phyloP scores from a whole-genome alignment of 2,329 filamentous ascomycete genomes.

The Huntiella bhutanensis region DNA sequence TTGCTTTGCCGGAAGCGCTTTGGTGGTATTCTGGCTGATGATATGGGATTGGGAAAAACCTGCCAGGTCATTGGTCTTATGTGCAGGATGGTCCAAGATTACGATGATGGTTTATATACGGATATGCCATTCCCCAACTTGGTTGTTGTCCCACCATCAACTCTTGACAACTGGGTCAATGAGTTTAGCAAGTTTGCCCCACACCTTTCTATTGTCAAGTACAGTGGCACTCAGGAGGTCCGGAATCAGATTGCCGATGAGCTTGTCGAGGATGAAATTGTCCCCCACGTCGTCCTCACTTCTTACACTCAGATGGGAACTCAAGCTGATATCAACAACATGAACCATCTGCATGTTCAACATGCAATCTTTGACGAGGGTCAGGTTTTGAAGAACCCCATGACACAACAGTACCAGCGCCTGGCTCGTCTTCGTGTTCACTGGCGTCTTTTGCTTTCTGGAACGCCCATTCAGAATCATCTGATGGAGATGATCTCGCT shows the following conservation, averaged over 20 bases:
- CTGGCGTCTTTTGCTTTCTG: constrained; percentile 69
- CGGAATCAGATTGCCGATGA: constrained; percentile 48
- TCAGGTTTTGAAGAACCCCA: constrained; percentile 77
- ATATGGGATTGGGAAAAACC: constrained; percentile 95
- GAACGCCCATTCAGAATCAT: constrained; percentile 89
- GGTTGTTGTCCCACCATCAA: constrained; percentile 81
- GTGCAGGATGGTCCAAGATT: constrained; percentile 58
- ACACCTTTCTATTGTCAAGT: constrained; percentile 52
- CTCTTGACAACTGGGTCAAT: constrained; percentile 84
- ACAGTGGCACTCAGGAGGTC: constrained; percentile 45
- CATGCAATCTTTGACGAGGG: constrained; percentile 77
- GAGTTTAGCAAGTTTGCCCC: constrained; percentile 84
- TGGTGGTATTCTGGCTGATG: constrained; percentile 84
- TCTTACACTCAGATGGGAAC: constrained; percentile 41
- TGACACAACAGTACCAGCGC: constrained; percentile 62
- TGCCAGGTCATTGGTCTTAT: constrained; percentile 91
- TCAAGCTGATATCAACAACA: constrained; percentile 29
- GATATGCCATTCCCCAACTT: constrained; percentile 50
- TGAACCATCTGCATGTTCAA: constrained; percentile 30
- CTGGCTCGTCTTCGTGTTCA: constrained; percentile 56
- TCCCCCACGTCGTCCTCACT: constrained; percentile 41
- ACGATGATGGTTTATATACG: constrained; percentile 17
- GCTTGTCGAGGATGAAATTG: constrained; percentile 29
- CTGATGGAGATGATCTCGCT: constrained; percentile 79
- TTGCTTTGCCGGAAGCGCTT: constrained; percentile 62